Evolutionary conservation across 2,329 filamentous ascomycete genomes (phyloP).

Genomic region (Parastagonospora nodorum): DNA sequence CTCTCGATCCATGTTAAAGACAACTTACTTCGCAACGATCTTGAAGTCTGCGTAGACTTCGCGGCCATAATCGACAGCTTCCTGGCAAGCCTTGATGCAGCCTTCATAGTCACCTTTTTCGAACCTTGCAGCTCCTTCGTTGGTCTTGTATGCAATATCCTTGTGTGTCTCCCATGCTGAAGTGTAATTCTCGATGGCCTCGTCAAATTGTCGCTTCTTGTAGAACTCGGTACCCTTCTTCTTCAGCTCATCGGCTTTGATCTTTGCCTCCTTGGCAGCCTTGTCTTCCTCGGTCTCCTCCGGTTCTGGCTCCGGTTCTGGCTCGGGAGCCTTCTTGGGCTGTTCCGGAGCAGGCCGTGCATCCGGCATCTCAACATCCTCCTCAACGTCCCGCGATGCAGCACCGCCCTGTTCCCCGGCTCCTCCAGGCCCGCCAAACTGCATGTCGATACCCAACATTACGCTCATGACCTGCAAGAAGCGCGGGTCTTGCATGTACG

Average conservation of each 20-base stretch:
- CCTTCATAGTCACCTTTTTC: constrained; percentile 95
- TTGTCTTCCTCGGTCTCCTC: constrained; percentile 84
- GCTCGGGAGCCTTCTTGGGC: constrained; percentile 57
- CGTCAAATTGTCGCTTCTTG: constrained; percentile 97
- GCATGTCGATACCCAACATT: constrained; percentile 91
- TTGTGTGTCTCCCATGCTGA: constrained; percentile 95
- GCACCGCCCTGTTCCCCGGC: constrained; percentile 46
- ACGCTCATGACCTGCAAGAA: constrained; percentile 95
- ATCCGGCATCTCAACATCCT: constrained; percentile 81
- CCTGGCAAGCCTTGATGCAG: constrained; percentile 82
- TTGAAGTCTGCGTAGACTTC: constrained; percentile 95
- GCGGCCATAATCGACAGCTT: constrained; percentile 89
- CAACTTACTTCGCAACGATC: constrained; percentile 81
- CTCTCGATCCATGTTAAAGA: constrained; percentile 10
- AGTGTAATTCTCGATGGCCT: constrained; percentile 89
- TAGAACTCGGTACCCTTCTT: constrained; percentile 90
- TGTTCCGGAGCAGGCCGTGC: constrained; percentile 60
- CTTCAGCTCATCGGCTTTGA: constrained; percentile 93
- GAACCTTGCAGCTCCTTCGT: constrained; percentile 89
- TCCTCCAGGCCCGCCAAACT: constrained; percentile 62
- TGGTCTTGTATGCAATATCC: constrained; percentile 98
- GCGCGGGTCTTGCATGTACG: constrained; percentile 84
- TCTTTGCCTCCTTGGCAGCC: constrained; percentile 88
- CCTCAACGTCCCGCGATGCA: constrained; percentile 59
- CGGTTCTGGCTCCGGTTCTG: constrained; percentile 71